Evolutionary conservation across 768 basidiomycete genomes (phyloP), one percentile per base, ranked within the genome.

Genomic region (Pulveroboletus ravenelii): DNA sequence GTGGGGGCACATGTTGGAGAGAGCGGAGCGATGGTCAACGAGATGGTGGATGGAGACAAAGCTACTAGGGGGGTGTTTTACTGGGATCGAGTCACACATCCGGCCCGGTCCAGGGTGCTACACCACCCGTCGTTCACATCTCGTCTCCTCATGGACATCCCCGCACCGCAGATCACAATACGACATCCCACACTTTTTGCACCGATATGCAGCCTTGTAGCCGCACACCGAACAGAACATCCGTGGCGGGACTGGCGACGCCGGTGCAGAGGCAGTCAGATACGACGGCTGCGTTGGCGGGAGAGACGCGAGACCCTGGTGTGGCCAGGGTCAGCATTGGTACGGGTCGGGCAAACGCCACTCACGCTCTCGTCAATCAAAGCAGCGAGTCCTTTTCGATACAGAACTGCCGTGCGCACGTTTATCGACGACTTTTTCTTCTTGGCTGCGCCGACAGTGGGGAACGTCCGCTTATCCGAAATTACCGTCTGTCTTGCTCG

Each of bases 191-290:
- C 91, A 93, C 57, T 78, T 80, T 53, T 77, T 79, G 70, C 91
- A 93, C 48, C 78, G 84, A 63, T 93, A 93, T 5, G 74, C 73
- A 6, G 87, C 89, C 79, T 80, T 87, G 65, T 88, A 92, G 3
- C 91, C 89, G 58, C 91, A 93, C 23, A 92, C 86, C n/a, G 88
- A 82, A 62, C 91, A 93, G 13, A 93, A 62, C 56, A 81, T 70
- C 37, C 88, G 81, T 8, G 84, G 78, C 6, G 90, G 88, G 50
- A 84, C 79, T 1, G 64, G 66, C 0, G 87, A 71, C 1, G 81
- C 74, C 2, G 83, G 78, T 1, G 83, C 77, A 29, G 68, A 72
- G 13, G 85, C 86, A 17, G 83, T 88, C 51, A 92, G 65, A 72
- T 93, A 93, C 15, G 80, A 83, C 6, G 88, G 80, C 13, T 76